Base-by-base conservation (phyloP, 2,329 filamentous ascomycete species). In the Alternaria atra region DNA sequence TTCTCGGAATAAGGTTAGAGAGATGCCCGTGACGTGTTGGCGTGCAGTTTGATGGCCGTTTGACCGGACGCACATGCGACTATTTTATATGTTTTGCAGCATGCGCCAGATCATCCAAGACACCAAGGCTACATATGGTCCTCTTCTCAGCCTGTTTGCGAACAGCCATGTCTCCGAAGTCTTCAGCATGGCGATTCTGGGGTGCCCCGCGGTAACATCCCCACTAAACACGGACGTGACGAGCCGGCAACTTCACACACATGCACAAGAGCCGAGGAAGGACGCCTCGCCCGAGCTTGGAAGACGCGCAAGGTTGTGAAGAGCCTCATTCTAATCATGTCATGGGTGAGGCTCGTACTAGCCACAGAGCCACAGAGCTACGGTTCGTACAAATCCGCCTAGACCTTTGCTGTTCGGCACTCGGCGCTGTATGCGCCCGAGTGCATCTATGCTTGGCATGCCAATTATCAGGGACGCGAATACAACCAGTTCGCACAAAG, bases 1-100 rank as follows among this genome's bases (percentile, higher is more conserved):
- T 46, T 17, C 12, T 58, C 64, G 62, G 52, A 58, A 61, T 64
- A 63, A 66, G 67, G 65, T 68, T 69, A 30, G 46, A 39, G 40
- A 15, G 40, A 32, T 12, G n/a, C 32, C 29, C 52, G 60, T 63
- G 57, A 66, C 52, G 60, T 63, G 58, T 48, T 32, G 23, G 23
- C 8, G 13, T 39, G 52, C 17, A 17, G 20, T 30, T 50, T 39
- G 39, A 58, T 25, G 61, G 44, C 61, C 61, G 61, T 53, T 61
- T 61, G 60, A 29, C 66, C 61, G 61, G 37, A 35, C 40, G 29
- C 57, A 42, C 42, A 27, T 48, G 52, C 52, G 52, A 47, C 34
- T 5, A 17, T 48, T 13, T 25, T 47, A 23, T 29, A 39, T 55
- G 34, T 34, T 42, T 23, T 25, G 32, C 37, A 15, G 9, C 35